These are phyloP conservation scores for Pyrenophora graminea DNA, from an alignment of 2,329 filamentous ascomycete species.

Conservation along the genomic window DNA sequence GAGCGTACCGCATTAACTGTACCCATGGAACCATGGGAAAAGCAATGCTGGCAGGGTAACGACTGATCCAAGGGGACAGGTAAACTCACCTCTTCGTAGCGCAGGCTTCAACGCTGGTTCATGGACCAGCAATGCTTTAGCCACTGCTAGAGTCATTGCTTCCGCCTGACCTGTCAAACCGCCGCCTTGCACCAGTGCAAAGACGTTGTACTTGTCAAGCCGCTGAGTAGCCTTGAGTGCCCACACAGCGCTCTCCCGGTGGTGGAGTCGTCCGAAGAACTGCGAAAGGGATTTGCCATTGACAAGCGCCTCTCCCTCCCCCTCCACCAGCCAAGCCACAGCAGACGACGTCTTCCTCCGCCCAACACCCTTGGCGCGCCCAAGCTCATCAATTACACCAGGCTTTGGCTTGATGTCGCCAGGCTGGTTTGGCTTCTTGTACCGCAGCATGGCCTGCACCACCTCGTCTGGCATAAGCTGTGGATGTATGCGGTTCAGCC, in stretches of 20 bases:
- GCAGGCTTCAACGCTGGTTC: slow-evolving; percentile 89
- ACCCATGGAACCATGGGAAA: neutral
- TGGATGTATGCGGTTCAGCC: slow-evolving; percentile 84
- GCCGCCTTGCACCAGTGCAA: slow-evolving; percentile 81
- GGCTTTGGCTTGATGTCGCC: slow-evolving; percentile 66
- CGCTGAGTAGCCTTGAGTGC: slow-evolving; percentile 79
- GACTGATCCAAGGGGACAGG: slow-evolving; percentile 2
- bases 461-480: slow-evolving; percentile 74
- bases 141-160: slow-evolving; percentile 86
- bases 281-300: slow-evolving; percentile 86
- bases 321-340: slow-evolving; percentile 86
- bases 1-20: slow-evolving; percentile 4
- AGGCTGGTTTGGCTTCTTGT: slow-evolving; percentile 75
- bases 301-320: slow-evolving; percentile 84
- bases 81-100: slow-evolving; percentile 79
- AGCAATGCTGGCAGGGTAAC: slow-evolving; percentile 2
- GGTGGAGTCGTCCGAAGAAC: slow-evolving; percentile 84
- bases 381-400: slow-evolving; percentile 73
- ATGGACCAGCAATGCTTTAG: slow-evolving; percentile 84
- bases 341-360: slow-evolving; percentile 87
- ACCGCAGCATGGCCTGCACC: slow-evolving; percentile 64
- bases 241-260: slow-evolving; percentile 94
- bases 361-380: slow-evolving; percentile 78
- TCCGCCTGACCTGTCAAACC: slow-evolving; percentile 95
- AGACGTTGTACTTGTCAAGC: slow-evolving; percentile 96